phyloP scores from a whole-genome alignment of 2,329 filamentous ascomycete species.

The Microsporum ferrugineum region DNA sequence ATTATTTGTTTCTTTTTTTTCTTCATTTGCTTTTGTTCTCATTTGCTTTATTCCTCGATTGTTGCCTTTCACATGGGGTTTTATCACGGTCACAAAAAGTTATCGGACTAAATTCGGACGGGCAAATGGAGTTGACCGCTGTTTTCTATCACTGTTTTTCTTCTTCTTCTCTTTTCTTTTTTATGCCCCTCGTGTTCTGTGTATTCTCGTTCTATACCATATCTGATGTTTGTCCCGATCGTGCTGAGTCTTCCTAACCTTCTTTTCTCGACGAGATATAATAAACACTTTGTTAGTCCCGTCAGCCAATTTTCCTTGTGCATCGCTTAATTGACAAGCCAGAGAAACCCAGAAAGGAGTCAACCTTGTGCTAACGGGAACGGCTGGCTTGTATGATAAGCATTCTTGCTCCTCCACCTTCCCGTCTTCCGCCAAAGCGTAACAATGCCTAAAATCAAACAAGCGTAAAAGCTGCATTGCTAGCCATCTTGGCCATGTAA shows the following conservation, averaged over 20 bases:
- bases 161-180: background rate
- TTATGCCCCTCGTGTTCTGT: background rate
- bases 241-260: background rate
- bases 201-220: background rate
- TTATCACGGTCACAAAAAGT: slow-evolving; percentile 3
- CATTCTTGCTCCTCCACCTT: background rate
- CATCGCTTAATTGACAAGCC: background rate
- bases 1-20: background rate
- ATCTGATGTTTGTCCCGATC: background rate
- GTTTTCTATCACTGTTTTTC: background rate
- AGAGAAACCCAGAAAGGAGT: background rate
- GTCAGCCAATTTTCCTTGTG: background rate
- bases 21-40: background rate
- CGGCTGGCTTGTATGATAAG: background rate
- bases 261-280: background rate
- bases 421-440: background rate
- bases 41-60: background rate
- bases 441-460: background rate
- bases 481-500: background rate
- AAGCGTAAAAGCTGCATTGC: background rate
- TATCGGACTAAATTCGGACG: slow-evolving; percentile 6
- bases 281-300: background rate
- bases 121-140: slow-evolving; percentile 3
- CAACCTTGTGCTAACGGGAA: background rate
- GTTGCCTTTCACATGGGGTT: background rate